Base-by-base conservation (phyloP, 78 protist genomes). In the Emiliania huxleyi region DNA sequence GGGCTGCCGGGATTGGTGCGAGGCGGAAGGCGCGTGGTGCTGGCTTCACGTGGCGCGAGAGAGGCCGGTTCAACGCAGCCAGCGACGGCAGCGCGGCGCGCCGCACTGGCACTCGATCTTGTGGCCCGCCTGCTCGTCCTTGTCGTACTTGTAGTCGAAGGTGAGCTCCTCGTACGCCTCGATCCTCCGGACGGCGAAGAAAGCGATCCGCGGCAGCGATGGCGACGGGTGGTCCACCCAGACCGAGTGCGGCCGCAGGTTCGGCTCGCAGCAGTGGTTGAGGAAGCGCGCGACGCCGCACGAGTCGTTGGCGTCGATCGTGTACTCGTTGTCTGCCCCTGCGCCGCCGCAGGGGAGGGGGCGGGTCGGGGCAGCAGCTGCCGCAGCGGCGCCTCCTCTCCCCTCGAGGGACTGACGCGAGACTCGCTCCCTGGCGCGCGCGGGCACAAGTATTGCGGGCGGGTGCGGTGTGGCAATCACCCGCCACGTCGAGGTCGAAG, bases 201-300 rank as follows among this genome's bases (percentile, higher is more conserved):
- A 94, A 22, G 95, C 94, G 71, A 96, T 62, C 25, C 95, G 93
- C 40, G 94, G 87, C 45, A 87, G 73, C 56, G 81, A 43, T 22
- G 3, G 42, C 37, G 91, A 93, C 0, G 55, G 48, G 35, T 37
- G 42, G 52, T 96, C 90, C 69, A 73, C 69, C 91, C 92, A 69
- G 6, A 90, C 49, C 71, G 49, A 93, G 45, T 12, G 26, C 69
- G 11, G 75, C 33, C 2, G n/a, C 40, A 96, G 87, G 89, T 96
- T 96, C 48, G 97, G 96, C 44, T 38, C 92, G 84, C 97, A 96
- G 8, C 94, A 93, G 89, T 96, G 97, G 90, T 96, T 96, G 45
- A 95, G 56, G 71, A 96, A 96, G 29, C 97, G 84, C 4, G 97
- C 40, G 48, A 91, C 96, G 83, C 93, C 95, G 29, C 96, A 95